Evolutionary conservation across 1,284 basidiomycete genomes (phyloP).

Genomic region (Puccinia polysora): DNA sequence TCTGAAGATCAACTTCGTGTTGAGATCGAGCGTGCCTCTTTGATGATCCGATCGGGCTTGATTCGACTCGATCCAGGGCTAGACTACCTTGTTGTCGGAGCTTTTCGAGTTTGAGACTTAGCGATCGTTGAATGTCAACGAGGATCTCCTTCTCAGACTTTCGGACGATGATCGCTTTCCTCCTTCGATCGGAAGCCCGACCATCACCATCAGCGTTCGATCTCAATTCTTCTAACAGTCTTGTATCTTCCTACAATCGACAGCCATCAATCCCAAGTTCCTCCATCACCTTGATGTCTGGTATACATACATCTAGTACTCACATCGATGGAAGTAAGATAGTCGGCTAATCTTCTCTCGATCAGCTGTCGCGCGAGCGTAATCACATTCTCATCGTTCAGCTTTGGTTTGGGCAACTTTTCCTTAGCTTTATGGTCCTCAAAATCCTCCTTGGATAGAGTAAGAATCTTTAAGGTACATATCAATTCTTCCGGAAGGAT

Average conservation of each 20-base stretch:
- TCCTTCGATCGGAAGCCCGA: conserved; percentile 58
- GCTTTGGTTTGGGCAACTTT: conserved; percentile 71
- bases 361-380: conserved; percentile 57
- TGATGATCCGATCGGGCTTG: no score
- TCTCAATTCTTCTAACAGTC: conserved; percentile 52
- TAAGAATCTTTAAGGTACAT: conserved; percentile 67
- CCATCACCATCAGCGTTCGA: not conserved
- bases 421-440: conserved; percentile 63
- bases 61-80: no score
- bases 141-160: conserved; percentile 75
- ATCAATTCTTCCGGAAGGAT: conserved; percentile 64
- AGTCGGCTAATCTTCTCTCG: conserved; percentile 58
- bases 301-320: conserved; percentile 42
- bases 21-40: no score
- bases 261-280: conserved; percentile 6
- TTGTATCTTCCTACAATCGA: conserved; percentile 59
- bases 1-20: no score
- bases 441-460: conserved; percentile 64
- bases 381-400: conserved; percentile 55
- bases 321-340: conserved; percentile 61
- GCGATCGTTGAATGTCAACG: no score
- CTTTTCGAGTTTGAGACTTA: no score
- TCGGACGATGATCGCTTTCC: conserved; percentile 68
- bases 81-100: no score
- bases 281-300: conserved; percentile 33